phyloP scores from a whole-genome alignment of 371 early-diverging fungal species.

The Saksenaea vasiformis region DNA sequence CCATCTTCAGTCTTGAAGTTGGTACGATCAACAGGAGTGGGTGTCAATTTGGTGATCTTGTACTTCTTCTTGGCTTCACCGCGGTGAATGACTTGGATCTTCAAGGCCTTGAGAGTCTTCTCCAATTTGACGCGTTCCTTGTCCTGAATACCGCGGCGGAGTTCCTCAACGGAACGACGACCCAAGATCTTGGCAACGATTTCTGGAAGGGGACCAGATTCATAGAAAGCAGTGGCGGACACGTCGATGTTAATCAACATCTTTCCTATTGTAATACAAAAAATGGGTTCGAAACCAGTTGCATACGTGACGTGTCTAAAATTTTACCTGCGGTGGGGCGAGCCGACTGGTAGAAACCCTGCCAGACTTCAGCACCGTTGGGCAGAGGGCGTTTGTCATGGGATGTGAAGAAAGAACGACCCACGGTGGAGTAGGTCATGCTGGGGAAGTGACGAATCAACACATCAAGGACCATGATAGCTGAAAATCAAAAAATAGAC shows the following conservation, averaged over 20 bases:
- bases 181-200: slow-evolving; percentile 70
- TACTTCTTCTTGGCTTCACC: slow-evolving; percentile 70
- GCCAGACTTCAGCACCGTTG: slow-evolving; percentile 91
- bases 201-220: slow-evolving; percentile 69
- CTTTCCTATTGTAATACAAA: slow-evolving; percentile 26
- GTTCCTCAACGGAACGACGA: slow-evolving; percentile 60
- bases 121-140: slow-evolving; percentile 69
- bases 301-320: not conserved
- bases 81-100: slow-evolving; percentile 78
- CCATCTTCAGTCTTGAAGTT: slow-evolving; percentile 64
- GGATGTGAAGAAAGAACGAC: slow-evolving; percentile 89
- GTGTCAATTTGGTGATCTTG: slow-evolving; percentile 68
- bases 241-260: slow-evolving; percentile 90
- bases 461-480: slow-evolving; percentile 84
- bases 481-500: slow-evolving; percentile 28
- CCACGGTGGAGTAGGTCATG: slow-evolving; percentile 72
- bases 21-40: slow-evolving; percentile 65
- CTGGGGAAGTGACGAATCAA: slow-evolving; percentile 82
- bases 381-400: slow-evolving; percentile 59
- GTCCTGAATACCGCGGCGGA: slow-evolving; percentile 64
- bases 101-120: slow-evolving; percentile 71
- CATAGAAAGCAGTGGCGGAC: slow-evolving; percentile 86
- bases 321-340: slow-evolving; percentile 69
- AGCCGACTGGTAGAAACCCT: slow-evolving; percentile 90
- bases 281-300: not conserved